Evolutionary conservation across 2,329 filamentous ascomycete species (phyloP).

Genomic region (Fusarium duplospermum): DNA sequence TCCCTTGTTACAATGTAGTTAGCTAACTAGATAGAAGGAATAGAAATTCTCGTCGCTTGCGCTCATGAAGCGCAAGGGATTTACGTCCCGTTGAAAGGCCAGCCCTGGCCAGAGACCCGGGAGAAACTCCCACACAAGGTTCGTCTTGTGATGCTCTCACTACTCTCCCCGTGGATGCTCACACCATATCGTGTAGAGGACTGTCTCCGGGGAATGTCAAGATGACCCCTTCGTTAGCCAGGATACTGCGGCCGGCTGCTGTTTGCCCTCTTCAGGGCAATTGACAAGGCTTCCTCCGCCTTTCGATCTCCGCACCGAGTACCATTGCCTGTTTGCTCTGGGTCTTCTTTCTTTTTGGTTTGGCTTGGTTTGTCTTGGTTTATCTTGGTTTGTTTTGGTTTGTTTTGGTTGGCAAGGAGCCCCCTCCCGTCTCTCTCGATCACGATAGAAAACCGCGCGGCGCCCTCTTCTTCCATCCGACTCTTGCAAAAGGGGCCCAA

Average conservation of each 20-base stretch:
- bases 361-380: neutral
- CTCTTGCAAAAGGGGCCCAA: neutral
- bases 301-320: neutral
- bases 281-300: neutral
- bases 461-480: neutral
- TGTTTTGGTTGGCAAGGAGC: neutral
- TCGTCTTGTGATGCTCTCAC: neutral
- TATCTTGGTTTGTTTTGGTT: neutral
- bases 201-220: neutral
- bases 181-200: neutral
- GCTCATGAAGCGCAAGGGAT: neutral
- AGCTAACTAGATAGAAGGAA: neutral
- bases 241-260: neutral
- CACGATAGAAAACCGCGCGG: neutral
- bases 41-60: neutral
- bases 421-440: neutral
- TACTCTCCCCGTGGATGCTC: neutral
- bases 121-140: neutral
- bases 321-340: neutral
- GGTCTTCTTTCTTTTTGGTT: neutral
- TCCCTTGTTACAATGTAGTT: neutral
- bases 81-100: neutral
- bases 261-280: neutral
- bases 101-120: neutral
- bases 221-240: neutral